Conservation (phyloP, 805 yeast species). For the Sugiyamaella americana region DNA sequence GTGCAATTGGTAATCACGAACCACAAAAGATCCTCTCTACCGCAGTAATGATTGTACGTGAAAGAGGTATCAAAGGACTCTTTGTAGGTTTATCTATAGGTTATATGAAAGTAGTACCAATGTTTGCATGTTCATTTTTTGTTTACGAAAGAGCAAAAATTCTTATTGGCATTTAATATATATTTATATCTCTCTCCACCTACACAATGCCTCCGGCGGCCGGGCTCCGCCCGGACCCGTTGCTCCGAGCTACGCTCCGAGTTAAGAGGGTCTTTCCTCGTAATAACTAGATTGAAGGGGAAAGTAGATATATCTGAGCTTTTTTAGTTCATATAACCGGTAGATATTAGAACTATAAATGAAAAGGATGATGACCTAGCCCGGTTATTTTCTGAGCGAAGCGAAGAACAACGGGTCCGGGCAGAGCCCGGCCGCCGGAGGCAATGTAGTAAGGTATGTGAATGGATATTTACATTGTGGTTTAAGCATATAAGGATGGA, state of each 20-base stretch:
- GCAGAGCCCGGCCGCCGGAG: too few species aligned
- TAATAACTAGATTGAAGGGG: too few species aligned
- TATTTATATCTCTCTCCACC: background rate
- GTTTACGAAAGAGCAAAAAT: constrained; percentile 85
- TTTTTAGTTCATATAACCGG: too few species aligned
- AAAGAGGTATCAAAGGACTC: constrained; percentile 79
- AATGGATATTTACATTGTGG: background rate
- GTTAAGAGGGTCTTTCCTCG: too few species aligned
- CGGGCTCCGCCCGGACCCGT: background rate
- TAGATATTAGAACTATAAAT: too few species aligned
- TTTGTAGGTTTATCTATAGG: constrained; percentile 95
- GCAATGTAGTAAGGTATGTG: background rate
- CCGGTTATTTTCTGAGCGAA: too few species aligned
- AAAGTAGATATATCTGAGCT: too few species aligned
- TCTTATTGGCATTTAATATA: constrained; percentile 53
- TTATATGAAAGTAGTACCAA: constrained; percentile 88
- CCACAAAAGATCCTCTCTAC: constrained; percentile 20
- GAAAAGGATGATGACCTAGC: constrained; percentile 6
- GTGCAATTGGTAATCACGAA: constrained; percentile 51
- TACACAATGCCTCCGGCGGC: background rate
- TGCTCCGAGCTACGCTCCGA: too few species aligned
- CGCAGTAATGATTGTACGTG: constrained; percentile 55
- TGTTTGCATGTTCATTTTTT: constrained; percentile 94
- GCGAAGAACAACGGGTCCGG: too few species aligned
- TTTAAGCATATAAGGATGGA: constrained; percentile 25